Evolutionary conservation across 768 basidiomycete genomes (phyloP).

Genomic region (Mycena indigotica): DNA sequence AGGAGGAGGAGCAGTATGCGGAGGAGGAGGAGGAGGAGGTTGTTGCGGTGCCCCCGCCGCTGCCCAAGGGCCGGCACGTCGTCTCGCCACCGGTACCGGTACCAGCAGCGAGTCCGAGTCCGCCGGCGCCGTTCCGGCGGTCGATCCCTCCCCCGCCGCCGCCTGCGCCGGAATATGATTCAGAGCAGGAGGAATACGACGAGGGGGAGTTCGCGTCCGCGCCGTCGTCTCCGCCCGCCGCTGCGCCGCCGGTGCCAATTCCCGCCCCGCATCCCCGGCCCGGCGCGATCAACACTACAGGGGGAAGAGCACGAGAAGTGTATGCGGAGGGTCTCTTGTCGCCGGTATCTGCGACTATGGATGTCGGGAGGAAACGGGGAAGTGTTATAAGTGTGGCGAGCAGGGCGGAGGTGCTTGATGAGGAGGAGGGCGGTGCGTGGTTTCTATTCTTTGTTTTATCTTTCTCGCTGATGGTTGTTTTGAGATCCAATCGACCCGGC

Average conservation of each 20-base stretch:
- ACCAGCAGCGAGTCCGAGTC: too few species aligned
- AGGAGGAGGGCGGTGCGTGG: slow-evolving; percentile 62
- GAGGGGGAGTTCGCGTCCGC: too few species aligned
- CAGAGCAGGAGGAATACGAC: slow-evolving; percentile 14
- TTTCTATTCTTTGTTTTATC: background rate
- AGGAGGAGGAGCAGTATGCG: too few species aligned
- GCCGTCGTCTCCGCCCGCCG: too few species aligned
- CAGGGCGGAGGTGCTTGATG: slow-evolving; percentile 53
- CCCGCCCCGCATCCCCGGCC: slow-evolving; percentile 7
- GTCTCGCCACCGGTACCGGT: too few species aligned
- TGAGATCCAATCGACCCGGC: slow-evolving; percentile 73
- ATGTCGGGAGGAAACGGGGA: too few species aligned
- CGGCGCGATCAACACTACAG: slow-evolving; percentile 8
- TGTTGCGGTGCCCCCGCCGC: too few species aligned
- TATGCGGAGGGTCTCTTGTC: slow-evolving; percentile 13
- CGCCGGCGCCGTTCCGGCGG: too few species aligned
- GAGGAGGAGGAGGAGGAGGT: slow-evolving; percentile 16
- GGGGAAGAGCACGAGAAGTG: background rate
- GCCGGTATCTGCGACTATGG: slow-evolving; percentile 11
- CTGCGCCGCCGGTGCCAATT: too few species aligned
- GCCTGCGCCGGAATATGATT: slow-evolving; percentile 15
- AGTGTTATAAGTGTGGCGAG: slow-evolving; percentile 4
- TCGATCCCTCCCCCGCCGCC: slow-evolving; percentile 15
- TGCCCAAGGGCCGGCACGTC: too few species aligned
- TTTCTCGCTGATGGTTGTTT: slow-evolving; percentile 3